A percentile compares a stretch with the other conserved stretches of the same genome.
Evolutionary conservation across 176 grass and related monocot species (phyloP).

Genomic region (Leersia perrieri): DNA sequence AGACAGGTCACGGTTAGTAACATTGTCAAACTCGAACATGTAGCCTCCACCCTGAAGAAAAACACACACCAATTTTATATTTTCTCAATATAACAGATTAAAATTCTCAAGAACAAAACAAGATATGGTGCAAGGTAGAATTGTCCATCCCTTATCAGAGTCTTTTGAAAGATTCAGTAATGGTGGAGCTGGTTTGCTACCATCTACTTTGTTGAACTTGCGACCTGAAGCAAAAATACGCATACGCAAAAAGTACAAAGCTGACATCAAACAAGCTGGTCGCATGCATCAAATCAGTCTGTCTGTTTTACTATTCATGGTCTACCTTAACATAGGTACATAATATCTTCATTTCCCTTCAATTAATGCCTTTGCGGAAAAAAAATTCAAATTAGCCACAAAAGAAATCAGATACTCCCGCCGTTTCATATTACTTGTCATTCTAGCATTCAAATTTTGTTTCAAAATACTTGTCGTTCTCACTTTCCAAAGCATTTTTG

Average conservation of each 20-base stretch:
- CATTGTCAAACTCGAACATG: slow-evolving; percentile 94
- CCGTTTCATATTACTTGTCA: too few species aligned
- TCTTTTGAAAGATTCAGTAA: slow-evolving; percentile 92
- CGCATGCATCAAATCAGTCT: background rate
- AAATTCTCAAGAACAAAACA: too few species aligned
- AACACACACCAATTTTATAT: background rate
- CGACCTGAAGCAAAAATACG: slow-evolving; percentile 50
- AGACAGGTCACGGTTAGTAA: slow-evolving; percentile 55
- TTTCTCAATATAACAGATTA: background rate
- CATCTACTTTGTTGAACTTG: slow-evolving; percentile 93
- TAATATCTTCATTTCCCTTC: background rate
- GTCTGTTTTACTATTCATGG: background rate
- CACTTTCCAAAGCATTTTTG: too few species aligned
- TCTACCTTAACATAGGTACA: background rate
- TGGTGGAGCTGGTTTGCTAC: slow-evolving; percentile 76
- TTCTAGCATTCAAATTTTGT: too few species aligned
- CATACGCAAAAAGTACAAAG: background rate
- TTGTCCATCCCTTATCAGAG: slow-evolving; percentile 68
- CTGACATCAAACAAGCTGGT: slow-evolving; percentile 2
- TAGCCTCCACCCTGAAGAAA: slow-evolving; percentile 74
- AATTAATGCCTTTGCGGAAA: background rate
- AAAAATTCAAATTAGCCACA: background rate
- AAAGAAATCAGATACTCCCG: background rate
- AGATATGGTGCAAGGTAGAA: slow-evolving; percentile 1
- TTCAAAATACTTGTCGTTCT: too few species aligned